Percentiles rank a stretch among this genome's conserved stretches.
Conservation (phyloP, 2,329 filamentous ascomycete genomes). For the Monosporascus sp. region DNA sequence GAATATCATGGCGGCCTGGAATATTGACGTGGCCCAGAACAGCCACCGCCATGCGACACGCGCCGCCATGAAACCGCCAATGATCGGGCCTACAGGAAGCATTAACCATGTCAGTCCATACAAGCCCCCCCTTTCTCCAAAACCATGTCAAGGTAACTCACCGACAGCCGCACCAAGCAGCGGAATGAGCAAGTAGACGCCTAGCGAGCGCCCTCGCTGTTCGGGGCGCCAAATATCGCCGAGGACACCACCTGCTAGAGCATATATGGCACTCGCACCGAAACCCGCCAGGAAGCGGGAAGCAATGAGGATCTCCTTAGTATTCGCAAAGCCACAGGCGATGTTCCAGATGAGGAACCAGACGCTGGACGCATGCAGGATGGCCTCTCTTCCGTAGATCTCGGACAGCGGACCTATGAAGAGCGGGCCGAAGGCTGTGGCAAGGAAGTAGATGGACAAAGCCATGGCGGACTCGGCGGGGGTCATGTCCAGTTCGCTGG, state of each 20-base stretch:
- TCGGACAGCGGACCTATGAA: conserved; percentile 42
- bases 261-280: conserved; percentile 40
- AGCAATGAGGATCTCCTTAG: conserved; percentile 36
- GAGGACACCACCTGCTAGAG: conserved; percentile 41
- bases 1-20: conserved; percentile 32
- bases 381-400: conserved; percentile 37
- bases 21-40: conserved; percentile 39
- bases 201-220: conserved; percentile 36
- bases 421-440: conserved; percentile 38
- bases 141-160: conserved; percentile 4
- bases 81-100: conserved; percentile 16
- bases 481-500: conserved; percentile 45
- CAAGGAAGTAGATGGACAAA: conserved; percentile 36
- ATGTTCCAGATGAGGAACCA: conserved; percentile 48
- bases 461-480: conserved; percentile 42
- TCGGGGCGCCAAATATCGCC: conserved; percentile 42
- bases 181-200: conserved; percentile 33
- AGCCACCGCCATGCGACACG: conserved; percentile 38
- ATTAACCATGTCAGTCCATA: too few species aligned
- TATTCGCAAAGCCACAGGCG: conserved; percentile 35
- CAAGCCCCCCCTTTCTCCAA: too few species aligned
- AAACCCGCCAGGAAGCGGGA: conserved; percentile 43
- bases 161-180: conserved; percentile 34
- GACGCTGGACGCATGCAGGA: conserved; percentile 40
- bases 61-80: conserved; percentile 33